Percentiles rank a stretch among this genome's conserved stretches.
Conservation (phyloP, 2,329 filamentous ascomycete genomes). For the Fusarium ambrosium region DNA sequence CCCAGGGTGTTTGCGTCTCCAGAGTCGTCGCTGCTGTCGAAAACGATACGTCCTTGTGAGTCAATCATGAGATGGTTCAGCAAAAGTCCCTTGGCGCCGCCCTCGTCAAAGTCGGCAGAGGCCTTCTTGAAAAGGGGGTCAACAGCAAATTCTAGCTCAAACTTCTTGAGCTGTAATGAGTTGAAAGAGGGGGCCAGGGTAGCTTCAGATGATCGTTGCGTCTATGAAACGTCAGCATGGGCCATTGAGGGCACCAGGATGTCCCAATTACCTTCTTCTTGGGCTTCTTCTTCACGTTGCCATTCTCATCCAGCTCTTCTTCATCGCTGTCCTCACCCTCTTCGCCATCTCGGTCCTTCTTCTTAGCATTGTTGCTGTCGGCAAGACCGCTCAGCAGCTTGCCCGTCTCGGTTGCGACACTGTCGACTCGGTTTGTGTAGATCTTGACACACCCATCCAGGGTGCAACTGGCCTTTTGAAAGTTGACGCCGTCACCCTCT, state of each 20-base stretch:
- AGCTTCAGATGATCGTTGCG: constrained; percentile 87
- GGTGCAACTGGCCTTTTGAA: constrained; percentile 97
- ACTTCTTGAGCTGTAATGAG: constrained; percentile 93
- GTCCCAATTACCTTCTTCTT: constrained; percentile 77
- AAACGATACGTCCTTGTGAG: constrained; percentile 90
- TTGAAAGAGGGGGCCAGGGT: constrained; percentile 91
- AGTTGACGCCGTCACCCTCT: constrained; percentile 97
- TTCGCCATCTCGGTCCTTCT: constrained; percentile 74
- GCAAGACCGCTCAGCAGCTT: constrained; percentile 94
- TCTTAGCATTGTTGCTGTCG: constrained; percentile 85
- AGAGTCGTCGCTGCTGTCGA: constrained; percentile 95
- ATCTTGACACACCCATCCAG: constrained; percentile 99
- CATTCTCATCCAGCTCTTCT: constrained; percentile 73
- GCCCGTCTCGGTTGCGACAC: constrained; percentile 96
- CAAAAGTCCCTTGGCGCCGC: constrained; percentile 93
- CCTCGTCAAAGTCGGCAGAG: constrained; percentile 97
- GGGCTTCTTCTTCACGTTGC: constrained; percentile 71
- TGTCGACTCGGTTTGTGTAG: constrained; percentile 98
- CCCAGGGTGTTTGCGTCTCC: constrained; percentile 61
- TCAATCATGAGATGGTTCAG: constrained; percentile 98
- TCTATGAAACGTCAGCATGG: constrained; percentile 52
- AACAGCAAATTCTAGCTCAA: constrained; percentile 95
- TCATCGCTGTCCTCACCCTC: constrained; percentile 78
- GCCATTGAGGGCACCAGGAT: not conserved
- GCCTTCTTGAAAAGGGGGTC: constrained; percentile 99